A percentile compares a stretch with the other conserved stretches of the same genome.
phyloP scores from a whole-genome alignment of 371 early-diverging fungal species.

The Chytridium lagenaria region DNA sequence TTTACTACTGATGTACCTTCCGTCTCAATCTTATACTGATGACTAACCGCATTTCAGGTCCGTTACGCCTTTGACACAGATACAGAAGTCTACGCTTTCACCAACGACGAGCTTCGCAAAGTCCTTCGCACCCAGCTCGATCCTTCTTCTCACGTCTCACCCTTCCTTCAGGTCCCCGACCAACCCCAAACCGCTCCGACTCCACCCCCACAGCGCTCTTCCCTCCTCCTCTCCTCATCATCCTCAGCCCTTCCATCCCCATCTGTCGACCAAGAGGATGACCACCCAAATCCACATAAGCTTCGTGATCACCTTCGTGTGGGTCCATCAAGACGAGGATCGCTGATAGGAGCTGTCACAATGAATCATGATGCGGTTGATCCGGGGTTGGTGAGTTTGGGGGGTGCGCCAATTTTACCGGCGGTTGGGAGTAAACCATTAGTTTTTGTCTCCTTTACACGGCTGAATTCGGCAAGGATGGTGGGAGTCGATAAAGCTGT shows the following conservation, averaged over 20 bases:
- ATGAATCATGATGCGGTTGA: neutral
- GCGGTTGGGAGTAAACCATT: neutral
- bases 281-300: neutral
- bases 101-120: constrained; percentile 23
- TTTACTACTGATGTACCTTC: neutral
- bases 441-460: constrained; percentile 14
- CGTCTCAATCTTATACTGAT: no score
- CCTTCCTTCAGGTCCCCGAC: neutral
- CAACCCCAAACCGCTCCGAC: neutral
- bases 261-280: neutral
- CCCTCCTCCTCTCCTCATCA: neutral
- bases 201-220: neutral
- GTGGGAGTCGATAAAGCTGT: constrained; percentile 7
- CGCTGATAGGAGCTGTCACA: neutral
- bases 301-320: neutral
- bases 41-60: neutral
- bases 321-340: neutral
- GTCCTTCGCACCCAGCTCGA: constrained; percentile 20
- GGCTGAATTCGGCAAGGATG: constrained; percentile 23
- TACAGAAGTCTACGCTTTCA: constrained; percentile 9
- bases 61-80: constrained; percentile 19
- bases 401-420: constrained; percentile 8
- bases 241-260: neutral
- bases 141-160: constrained; percentile 18
- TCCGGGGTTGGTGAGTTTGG: constrained; percentile 6